Evolutionary conservation across 2,329 filamentous ascomycete genomes (phyloP).

Genomic region (Lachnellula occidentalis): DNA sequence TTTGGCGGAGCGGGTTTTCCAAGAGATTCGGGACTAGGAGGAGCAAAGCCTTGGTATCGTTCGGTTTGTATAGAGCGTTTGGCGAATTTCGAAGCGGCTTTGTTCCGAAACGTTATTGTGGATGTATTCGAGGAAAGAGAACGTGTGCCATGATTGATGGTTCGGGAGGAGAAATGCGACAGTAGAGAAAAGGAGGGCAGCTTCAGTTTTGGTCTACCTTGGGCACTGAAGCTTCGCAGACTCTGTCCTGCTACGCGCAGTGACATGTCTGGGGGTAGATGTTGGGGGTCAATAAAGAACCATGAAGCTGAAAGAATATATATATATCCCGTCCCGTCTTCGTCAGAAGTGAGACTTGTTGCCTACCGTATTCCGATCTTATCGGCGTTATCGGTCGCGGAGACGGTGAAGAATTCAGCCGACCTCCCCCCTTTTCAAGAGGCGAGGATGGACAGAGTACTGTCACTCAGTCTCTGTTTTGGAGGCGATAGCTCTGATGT

Average conservation of each 20-base stretch:
- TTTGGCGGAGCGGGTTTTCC: conserved; percentile 67
- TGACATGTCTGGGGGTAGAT: conserved; percentile 24
- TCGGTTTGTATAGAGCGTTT: conserved; percentile 31
- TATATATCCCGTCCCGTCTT: not conserved
- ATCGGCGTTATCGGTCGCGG: not conserved
- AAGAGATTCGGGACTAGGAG: conserved; percentile 73
- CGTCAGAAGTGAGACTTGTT: not conserved
- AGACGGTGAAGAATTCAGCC: too few relatives aligned
- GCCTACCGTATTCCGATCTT: not conserved
- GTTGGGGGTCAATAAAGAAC: not conserved
- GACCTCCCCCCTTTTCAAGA: too few relatives aligned
- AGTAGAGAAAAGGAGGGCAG: not conserved
- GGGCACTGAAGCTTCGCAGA: conserved; percentile 9
- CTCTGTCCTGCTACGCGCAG: conserved; percentile 23
- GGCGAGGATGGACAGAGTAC: too few relatives aligned
- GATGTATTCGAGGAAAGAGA: not conserved
- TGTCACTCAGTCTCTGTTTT: too few relatives aligned
- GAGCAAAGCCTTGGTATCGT: conserved; percentile 59
- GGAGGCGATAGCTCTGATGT: too few relatives aligned
- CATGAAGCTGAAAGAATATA: not conserved
- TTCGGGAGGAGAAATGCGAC: not conserved
- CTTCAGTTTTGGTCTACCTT: conserved; percentile 6
- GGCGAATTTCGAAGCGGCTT: conserved; percentile 5
- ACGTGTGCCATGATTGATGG: not conserved
- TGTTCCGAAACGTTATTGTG: conserved; percentile 4